Conservation (phyloP, 208 protist species). For the Chromosphaera perkinsii region DNA sequence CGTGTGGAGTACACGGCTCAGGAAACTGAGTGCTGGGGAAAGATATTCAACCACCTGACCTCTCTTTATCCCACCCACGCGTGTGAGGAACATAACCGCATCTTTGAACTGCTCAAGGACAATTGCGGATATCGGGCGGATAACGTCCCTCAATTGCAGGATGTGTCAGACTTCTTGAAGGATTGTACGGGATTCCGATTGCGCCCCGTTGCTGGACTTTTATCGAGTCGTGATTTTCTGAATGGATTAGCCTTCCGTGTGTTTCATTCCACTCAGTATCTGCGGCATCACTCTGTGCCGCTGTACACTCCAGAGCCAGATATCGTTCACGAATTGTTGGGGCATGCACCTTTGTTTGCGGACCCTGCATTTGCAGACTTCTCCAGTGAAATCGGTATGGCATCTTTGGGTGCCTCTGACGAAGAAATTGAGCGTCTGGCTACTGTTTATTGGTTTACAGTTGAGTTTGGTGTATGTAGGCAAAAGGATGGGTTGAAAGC, state of each 20-base stretch:
- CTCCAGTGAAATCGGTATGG: conserved; percentile 89
- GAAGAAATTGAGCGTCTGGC: conserved; percentile 80
- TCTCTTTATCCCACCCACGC: conserved; percentile 79
- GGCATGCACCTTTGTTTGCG: conserved; percentile 88
- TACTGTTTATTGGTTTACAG: conserved; percentile 86
- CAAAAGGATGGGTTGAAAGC: conserved; percentile 73
- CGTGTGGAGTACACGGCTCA: conserved; percentile 78
- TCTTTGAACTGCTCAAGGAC: conserved; percentile 78
- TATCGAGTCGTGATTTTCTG: conserved; percentile 86
- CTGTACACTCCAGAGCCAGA: conserved; percentile 92
- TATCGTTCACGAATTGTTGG: conserved; percentile 84
- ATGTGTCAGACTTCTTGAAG: conserved; percentile 81
- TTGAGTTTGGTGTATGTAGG: conserved; percentile 89
- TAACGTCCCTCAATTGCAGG: conserved; percentile 83
- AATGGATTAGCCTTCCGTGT: conserved; percentile 86
- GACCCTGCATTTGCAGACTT: conserved; percentile 90
- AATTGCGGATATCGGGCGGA: conserved; percentile 77
- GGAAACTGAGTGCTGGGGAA: conserved; percentile 77
- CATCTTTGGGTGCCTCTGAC: conserved; percentile 86
- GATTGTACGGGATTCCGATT: conserved; percentile 80
- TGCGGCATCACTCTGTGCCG: conserved; percentile 81
- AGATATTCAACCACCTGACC: conserved; percentile 73
- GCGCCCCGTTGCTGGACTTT: conserved; percentile 80
- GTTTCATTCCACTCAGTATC: conserved; percentile 93
- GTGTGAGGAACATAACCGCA: conserved; percentile 80